Evolutionary conservation across 2,329 filamentous ascomycete species (phyloP), one percentile per base, ranked within the genome.

Genomic region (Botrytis medusae): DNA sequence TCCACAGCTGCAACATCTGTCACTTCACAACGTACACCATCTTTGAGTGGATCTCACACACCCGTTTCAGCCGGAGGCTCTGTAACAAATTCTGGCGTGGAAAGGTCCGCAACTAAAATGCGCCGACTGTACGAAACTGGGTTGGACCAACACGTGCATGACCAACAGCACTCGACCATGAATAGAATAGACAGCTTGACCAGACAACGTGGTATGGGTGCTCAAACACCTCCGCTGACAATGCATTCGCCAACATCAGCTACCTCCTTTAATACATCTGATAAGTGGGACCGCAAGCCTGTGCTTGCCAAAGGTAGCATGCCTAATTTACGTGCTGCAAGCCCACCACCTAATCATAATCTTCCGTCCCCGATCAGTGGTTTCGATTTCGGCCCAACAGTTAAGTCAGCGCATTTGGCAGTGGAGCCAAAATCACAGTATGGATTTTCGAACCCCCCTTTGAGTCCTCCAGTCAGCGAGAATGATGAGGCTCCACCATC

Each of bases 1-100:
- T 98, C 95, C 0, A 97, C 95, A 1, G 93, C 94, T 10, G 94
- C 94, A 4, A 98, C 94, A 0, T 98, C 95, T 0, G 85, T 97
- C 69, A 89, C 91, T n/a, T 97, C 94, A 0, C 93, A 95, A 74
- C 84, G 84, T 25, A 81, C 87, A 0, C 81, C 85, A 4, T 87
- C 88, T 1, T 72, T 85, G 42, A 89, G 86, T 75, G 88, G 90
- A 54, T 85, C 86, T 48, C 81, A 85, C 2, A 78, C 82, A 16
- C 80, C 83, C 32, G 79, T 82, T 20, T 78, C 85, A 7, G 80
- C 79, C 7, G 74, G 74, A 32, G 74, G 83, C 84, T 1, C 77
- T 83, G 59, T 81, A n/a, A 65, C 84, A 9, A 81, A 82, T n/a
- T 77, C 83, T 6, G 83, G 84, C 0, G 79, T 90, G 0, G 92